Percentiles rank a stretch among this genome's conserved stretches.
Evolutionary conservation across 2,329 filamentous ascomycete species (phyloP).

Genomic region (Xylaria sp.): DNA sequence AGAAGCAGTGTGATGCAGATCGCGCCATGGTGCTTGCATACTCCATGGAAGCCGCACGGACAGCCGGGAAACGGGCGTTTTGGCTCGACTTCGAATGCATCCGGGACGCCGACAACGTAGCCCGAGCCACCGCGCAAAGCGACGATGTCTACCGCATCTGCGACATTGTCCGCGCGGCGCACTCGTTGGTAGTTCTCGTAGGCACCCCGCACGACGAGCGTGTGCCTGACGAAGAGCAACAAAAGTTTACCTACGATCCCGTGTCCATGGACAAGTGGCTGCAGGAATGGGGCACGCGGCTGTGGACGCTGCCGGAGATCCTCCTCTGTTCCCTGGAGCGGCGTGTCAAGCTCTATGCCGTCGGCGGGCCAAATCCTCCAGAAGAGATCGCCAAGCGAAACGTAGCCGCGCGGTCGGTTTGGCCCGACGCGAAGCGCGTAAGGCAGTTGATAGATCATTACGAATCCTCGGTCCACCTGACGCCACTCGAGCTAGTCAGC

Average conservation of each 20-base stretch:
- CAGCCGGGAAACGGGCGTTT: slow-evolving; percentile 54
- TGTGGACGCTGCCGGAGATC: slow-evolving; percentile 50
- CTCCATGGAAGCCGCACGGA: slow-evolving; percentile 53
- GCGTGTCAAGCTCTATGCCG: slow-evolving; percentile 28
- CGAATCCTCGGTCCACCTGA: slow-evolving; percentile 55
- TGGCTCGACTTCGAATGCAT: slow-evolving; percentile 59
- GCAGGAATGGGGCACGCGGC: slow-evolving; percentile 45
- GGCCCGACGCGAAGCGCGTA: slow-evolving; percentile 54
- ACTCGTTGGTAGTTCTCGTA: slow-evolving; percentile 56
- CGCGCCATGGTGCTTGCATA: slow-evolving; percentile 50
- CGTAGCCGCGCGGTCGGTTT: slow-evolving; percentile 53
- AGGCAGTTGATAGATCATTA: slow-evolving; percentile 59
- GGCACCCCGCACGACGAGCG: slow-evolving; percentile 46
- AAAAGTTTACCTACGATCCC: slow-evolving; percentile 46
- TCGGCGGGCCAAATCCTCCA: slow-evolving; percentile 23
- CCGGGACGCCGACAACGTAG: slow-evolving; percentile 48
- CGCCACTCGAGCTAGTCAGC: slow-evolving; percentile 54
- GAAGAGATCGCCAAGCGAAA: slow-evolving; percentile 53
- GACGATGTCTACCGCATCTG: slow-evolving; percentile 56
- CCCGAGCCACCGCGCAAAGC: slow-evolving; percentile 44
- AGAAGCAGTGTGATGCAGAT: slow-evolving; percentile 41
- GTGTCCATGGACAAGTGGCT: slow-evolving; percentile 36
- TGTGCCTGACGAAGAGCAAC: slow-evolving; percentile 20
- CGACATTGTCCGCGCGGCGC: slow-evolving; percentile 57
- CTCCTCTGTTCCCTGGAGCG: slow-evolving; percentile 40